These are phyloP conservation scores for Musa itinerans DNA, from an alignment of 176 grass and related monocot species.

Conservation along the genomic window DNA sequence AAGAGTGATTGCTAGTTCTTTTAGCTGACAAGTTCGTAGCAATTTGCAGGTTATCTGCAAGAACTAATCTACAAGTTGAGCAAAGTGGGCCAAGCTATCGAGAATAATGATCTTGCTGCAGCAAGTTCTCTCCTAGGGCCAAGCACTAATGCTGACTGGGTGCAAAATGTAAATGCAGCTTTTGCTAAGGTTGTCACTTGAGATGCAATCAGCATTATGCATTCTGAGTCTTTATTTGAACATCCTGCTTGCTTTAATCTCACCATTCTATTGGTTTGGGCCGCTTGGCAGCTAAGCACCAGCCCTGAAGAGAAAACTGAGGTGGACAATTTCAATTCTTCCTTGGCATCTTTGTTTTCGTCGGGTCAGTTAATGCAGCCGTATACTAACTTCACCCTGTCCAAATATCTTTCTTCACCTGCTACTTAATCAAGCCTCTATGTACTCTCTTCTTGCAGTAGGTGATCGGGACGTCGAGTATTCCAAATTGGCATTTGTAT, in stretches of 20 bases:
- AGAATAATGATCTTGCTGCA: constrained; percentile 57
- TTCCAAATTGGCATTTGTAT: constrained; percentile 72
- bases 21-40: background rate
- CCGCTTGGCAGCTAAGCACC: constrained; percentile 52
- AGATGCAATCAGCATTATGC: background rate
- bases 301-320: constrained; percentile 55
- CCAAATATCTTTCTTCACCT: background rate
- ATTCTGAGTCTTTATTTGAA: background rate
- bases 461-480: constrained; percentile 52
- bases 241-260: background rate
- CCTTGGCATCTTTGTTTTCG: constrained; percentile 57
- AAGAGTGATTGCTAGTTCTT: background rate
- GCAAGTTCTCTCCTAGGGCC: constrained; percentile 55
- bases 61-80: constrained; percentile 82
- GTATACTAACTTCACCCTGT: background rate
- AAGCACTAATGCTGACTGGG: constrained; percentile 39
- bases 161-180: constrained; percentile 66
- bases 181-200: constrained; percentile 56
- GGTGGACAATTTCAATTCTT: constrained; percentile 71
- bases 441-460: constrained; percentile 32
- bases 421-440: constrained; percentile 1
- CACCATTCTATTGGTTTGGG: background rate
- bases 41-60: constrained; percentile 75
- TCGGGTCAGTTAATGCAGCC: constrained; percentile 34
- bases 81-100: constrained; percentile 93